Percentiles rank a stretch among this genome's conserved stretches.
Evolutionary conservation across 768 basidiomycete species (phyloP).

Genomic region (Crepidotus variabilis): DNA sequence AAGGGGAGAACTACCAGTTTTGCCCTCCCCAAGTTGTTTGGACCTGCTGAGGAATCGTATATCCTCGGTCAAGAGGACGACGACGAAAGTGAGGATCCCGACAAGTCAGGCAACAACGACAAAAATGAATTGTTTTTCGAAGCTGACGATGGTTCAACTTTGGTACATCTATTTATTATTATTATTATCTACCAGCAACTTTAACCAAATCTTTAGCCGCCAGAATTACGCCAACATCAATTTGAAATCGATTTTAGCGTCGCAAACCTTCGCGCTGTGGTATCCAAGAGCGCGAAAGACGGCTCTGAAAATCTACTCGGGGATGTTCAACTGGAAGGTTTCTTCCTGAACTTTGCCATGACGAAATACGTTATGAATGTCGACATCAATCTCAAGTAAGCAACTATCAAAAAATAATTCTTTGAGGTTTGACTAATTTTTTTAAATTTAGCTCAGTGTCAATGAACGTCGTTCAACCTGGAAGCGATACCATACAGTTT

Average conservation of each 20-base stretch:
- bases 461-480: conserved; percentile 67
- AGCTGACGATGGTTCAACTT: conserved; percentile 56
- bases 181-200: not conserved
- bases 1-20: conserved; percentile 31
- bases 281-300: conserved; percentile 65
- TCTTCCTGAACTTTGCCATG: conserved; percentile 69
- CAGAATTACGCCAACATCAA: conserved; percentile 48
- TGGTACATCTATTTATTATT: conserved; percentile 35
- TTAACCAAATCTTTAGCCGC: conserved; percentile 24
- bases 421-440: conserved; percentile 1
- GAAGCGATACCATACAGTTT: conserved; percentile 51
- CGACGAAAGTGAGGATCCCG: conserved; percentile 33
- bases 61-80: conserved; percentile 58
- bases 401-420: not conserved
- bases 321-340: conserved; percentile 73
- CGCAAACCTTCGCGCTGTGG: conserved; percentile 71
- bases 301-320: conserved; percentile 73
- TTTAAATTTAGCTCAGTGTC: conserved; percentile 56
- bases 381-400: conserved; percentile 73
- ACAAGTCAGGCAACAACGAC: conserved; percentile 23
- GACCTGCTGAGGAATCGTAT: conserved; percentile 57
- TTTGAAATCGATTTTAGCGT: conserved; percentile 90
- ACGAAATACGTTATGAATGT: conserved; percentile 87
- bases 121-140: conserved; percentile 65
- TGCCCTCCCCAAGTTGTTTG: conserved; percentile 55